Conservation (phyloP, 192 early-diverging fungal genomes). For the Coemansia sp. region DNA sequence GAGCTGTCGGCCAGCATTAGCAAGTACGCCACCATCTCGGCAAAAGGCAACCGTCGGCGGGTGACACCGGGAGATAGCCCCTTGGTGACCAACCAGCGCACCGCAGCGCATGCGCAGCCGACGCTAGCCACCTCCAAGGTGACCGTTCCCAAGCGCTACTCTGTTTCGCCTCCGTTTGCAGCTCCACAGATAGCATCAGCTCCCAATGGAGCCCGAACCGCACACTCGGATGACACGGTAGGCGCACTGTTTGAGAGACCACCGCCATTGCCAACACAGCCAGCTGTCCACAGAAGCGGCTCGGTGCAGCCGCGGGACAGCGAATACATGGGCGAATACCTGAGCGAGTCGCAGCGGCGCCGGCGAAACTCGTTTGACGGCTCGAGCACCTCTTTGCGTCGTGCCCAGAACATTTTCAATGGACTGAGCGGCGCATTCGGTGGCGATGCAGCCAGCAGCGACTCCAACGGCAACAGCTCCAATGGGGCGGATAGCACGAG, state of each 20-base stretch:
- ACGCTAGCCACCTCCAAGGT: constrained; percentile 22
- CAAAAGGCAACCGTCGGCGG: constrained; percentile 3
- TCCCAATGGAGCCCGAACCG: no score
- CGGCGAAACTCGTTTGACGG: constrained; percentile 30
- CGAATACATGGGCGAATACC: neutral
- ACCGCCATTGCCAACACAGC: neutral
- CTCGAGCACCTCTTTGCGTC: constrained; percentile 17
- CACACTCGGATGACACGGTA: neutral
- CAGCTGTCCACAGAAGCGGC: constrained; percentile 16
- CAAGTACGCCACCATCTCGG: constrained; percentile 13
- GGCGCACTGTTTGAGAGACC: neutral
- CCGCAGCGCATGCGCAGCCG: constrained; percentile 26
- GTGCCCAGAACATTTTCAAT: neutral
- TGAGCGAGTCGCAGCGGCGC: constrained; percentile 3
- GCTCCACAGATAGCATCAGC: neutral
- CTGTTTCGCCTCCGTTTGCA: constrained; percentile 22
- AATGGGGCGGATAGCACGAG: neutral
- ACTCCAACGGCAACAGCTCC: neutral
- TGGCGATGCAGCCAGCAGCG: no score
- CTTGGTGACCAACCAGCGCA: neutral
- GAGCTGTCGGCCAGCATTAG: neutral
- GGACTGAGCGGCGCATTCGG: neutral
- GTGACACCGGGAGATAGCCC: constrained; percentile 2
- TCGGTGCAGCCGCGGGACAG: constrained; percentile 8
- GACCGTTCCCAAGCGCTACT: constrained; percentile 28